These are phyloP conservation scores for Suillus bovinus DNA, from an alignment of 768 basidiomycete genomes.

Conservation along the genomic window DNA sequence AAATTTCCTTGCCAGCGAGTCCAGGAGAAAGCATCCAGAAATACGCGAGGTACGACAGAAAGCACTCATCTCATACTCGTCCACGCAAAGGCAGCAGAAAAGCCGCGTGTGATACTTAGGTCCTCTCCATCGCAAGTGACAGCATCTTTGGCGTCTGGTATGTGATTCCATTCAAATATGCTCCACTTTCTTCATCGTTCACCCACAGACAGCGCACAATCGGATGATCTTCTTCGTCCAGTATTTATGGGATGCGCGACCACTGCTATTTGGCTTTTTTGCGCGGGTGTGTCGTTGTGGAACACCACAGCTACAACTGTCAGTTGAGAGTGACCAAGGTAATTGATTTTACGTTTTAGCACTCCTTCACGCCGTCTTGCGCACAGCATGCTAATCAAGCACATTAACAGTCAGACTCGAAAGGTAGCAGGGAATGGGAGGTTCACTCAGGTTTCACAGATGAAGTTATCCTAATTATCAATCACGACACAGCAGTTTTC, in stretches of 20 bases:
- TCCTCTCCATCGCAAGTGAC: conserved; percentile 80
- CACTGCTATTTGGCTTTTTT: too few relatives aligned
- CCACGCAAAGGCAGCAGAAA: conserved; percentile 73
- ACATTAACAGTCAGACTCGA: neutral
- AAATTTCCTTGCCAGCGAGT: conserved; percentile 86
- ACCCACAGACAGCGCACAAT: conserved; percentile 67
- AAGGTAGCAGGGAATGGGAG: neutral
- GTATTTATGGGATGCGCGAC: conserved; percentile 94
- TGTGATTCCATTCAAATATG: conserved; percentile 21
- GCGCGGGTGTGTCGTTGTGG: too few relatives aligned
- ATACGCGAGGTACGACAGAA: conserved; percentile 73
- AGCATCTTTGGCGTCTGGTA: conserved; percentile 68
- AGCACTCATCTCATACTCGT: neutral
- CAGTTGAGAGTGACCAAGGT: too few relatives aligned
- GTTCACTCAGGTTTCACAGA: neutral
- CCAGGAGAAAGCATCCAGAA: conserved; percentile 85
- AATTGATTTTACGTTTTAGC: too few relatives aligned
- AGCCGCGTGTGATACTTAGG: conserved; percentile 75
- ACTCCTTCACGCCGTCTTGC: too few relatives aligned
- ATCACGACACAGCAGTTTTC: neutral
- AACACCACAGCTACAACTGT: too few relatives aligned
- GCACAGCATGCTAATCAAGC: neutral
- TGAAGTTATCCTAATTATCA: neutral
- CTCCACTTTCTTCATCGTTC: conserved; percentile 11
- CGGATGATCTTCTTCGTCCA: conserved; percentile 79